These are phyloP conservation scores for Komagataella mondaviorum DNA, from an alignment of 805 yeast genomes.

Conservation along the genomic window DNA sequence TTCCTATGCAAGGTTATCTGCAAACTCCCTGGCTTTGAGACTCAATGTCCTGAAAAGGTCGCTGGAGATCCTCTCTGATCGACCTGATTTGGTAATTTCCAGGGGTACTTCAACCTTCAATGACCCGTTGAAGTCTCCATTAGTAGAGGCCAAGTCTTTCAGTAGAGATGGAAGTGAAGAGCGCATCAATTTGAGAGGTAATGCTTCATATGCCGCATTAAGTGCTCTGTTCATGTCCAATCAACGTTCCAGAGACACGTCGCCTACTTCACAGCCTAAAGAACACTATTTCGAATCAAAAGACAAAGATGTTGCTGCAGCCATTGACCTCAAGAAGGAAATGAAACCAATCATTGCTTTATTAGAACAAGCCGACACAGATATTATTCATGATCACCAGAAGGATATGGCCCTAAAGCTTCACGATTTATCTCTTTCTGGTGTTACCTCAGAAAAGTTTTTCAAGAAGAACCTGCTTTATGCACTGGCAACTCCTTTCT, in stretches of 20 bases:
- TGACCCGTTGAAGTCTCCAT: not conserved
- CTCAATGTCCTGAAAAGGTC: constrained; percentile 65
- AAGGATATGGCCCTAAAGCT: constrained; percentile 31
- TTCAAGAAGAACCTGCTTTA: constrained; percentile 35
- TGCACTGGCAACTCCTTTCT: constrained; percentile 59
- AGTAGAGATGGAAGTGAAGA: constrained; percentile 2
- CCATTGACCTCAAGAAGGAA: not conserved
- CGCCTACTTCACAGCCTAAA: not conserved
- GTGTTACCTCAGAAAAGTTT: constrained; percentile 24
- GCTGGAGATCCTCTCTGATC: constrained; percentile 53
- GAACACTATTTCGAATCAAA: not conserved
- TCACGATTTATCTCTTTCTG: constrained; percentile 40
- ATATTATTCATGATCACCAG: not conserved
- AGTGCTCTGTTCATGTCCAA: constrained; percentile 19
- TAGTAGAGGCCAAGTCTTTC: not conserved
- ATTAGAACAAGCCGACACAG: not conserved
- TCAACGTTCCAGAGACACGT: constrained; percentile 11
- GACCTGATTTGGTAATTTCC: constrained; percentile 35
- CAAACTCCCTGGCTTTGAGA: constrained; percentile 66
- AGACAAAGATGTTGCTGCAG: not conserved
- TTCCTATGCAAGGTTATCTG: constrained; percentile 73
- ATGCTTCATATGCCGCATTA: constrained; percentile 25
- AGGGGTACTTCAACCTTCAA: constrained; percentile 3
- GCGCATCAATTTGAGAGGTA: constrained; percentile 16
- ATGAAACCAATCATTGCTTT: not conserved